Evolutionary conservation across 75 land plant species (phyloP), one percentile per base, ranked within the genome.

Genomic region (Pinus albicaulis): DNA sequence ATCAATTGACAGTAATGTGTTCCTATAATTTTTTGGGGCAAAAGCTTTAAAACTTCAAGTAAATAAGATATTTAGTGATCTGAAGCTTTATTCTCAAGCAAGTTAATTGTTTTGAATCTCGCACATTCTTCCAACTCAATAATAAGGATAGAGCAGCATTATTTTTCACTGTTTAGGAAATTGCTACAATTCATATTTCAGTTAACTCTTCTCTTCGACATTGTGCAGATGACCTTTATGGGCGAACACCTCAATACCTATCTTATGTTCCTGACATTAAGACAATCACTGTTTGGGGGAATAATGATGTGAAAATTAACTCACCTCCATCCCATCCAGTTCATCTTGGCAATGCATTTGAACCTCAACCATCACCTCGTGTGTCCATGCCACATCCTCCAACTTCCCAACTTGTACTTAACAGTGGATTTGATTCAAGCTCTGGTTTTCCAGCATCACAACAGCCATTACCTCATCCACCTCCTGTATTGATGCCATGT

Each of bases 361-460:
- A 61, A 31, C 79, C 79, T 65, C 69, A 77, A 56, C 78, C 19
- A 57, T 57, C 31, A 31, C 31, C 31, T 31, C 31, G 31, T 31
- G 31, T 31, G 31, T 31, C 31, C 31, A 31, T 31, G 0, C 78
- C 82, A 17, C 61, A 78, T 22, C 71, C 87, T 41, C 86, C 91
- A 16, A 74, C 89, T 0, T 76, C 92, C 62, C 80, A 87, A 24
- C 14, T 55, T 8, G 55, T 52, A 7, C 64, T 55, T 41, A 73
- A 56, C 74, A 80, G 77, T 55, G 71, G 70, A 76, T 70, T 52
- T 38, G 59, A 41, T 74, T 73, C 80, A 31, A 31, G 31, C 31
- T 31, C 31, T 31, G 31, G 31, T 31, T 31, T 31, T 31, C 31
- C 31, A 31, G 31, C 1, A 31, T 31, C 31, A 31, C 31, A 31